These are phyloP conservation scores for Gossypium aridum DNA, from an alignment of 441 rosid species.

Conservation along the genomic window DNA sequence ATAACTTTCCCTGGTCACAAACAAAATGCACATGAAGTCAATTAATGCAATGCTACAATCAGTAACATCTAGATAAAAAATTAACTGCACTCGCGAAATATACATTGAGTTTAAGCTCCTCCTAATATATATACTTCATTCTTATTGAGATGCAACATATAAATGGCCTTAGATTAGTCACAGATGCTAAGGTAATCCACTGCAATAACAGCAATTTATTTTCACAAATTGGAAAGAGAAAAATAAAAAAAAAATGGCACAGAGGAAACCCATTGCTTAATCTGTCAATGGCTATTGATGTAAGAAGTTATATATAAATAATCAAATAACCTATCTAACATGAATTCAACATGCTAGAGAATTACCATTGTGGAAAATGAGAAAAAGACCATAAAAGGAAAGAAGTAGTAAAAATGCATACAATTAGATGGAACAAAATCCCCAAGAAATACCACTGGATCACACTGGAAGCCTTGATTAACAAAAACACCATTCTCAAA, in stretches of 20 bases:
- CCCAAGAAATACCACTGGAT: background rate
- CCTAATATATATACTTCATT: background rate
- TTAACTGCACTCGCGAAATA: background rate
- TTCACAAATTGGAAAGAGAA: background rate
- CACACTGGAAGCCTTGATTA: background rate
- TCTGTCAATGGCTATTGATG: background rate
- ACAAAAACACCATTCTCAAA: background rate
- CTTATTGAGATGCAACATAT: background rate
- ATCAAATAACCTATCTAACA: background rate
- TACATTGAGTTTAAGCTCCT: background rate
- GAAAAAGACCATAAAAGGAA: background rate
- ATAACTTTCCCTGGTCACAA: conserved; percentile 65
- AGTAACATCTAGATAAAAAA: background rate
- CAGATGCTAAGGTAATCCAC: background rate
- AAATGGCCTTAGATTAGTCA: background rate
- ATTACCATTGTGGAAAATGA: background rate
- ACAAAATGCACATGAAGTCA: background rate
- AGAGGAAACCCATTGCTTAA: background rate
- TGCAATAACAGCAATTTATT: background rate
- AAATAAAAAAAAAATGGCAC: background rate
- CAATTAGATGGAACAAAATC: background rate
- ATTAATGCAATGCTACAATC: background rate
- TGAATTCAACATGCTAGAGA: background rate
- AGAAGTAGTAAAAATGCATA: background rate
- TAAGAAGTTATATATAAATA: background rate